phyloP scores from a whole-genome alignment of 1,139 yeast genomes.

The Blastobotrys apis region DNA sequence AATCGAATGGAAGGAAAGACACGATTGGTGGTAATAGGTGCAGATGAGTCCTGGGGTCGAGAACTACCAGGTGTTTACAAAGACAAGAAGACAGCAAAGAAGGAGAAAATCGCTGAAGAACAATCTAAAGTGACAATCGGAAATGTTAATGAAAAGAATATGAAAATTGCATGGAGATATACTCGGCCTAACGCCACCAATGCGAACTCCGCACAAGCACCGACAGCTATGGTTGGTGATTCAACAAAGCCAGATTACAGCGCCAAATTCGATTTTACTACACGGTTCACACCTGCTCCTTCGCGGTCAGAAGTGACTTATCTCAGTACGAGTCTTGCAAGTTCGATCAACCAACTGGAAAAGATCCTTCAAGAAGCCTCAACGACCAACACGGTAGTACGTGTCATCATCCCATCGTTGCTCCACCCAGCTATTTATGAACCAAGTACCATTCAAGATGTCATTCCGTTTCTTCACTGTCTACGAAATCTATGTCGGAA shows the following conservation, averaged over 20 bases:
- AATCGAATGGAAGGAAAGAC: slow-evolving; percentile 42
- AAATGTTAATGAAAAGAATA: slow-evolving; percentile 47
- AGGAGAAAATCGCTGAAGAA: slow-evolving; percentile 55
- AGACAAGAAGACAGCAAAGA: slow-evolving; percentile 64
- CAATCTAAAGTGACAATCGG: slow-evolving; percentile 65
- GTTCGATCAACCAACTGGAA: slow-evolving; percentile 15
- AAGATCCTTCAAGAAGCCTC: slow-evolving; percentile 11
- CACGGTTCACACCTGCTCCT: slow-evolving; percentile 58
- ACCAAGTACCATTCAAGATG: slow-evolving; percentile 47
- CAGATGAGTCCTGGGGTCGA: slow-evolving; percentile 56
- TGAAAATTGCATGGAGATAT: slow-evolving; percentile 55
- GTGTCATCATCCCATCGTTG: slow-evolving; percentile 71
- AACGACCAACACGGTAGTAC: slow-evolving; percentile 40
- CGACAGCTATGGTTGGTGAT: slow-evolving; percentile 1
- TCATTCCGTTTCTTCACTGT: slow-evolving; percentile 60
- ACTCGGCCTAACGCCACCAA: slow-evolving; percentile 18
- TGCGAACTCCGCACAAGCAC: neutral
- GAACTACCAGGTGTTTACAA: slow-evolving; percentile 78
- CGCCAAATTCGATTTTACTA: slow-evolving; percentile 55
- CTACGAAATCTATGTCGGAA: slow-evolving; percentile 53
- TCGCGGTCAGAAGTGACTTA: slow-evolving; percentile 45
- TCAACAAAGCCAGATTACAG: slow-evolving; percentile 20
- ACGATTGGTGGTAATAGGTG: slow-evolving; percentile 58
- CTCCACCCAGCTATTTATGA: slow-evolving; percentile 75
- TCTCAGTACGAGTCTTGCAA: slow-evolving; percentile 11